phyloP scores from a whole-genome alignment of 805 yeast genomes.

The Yamadazyma akitaensis region DNA sequence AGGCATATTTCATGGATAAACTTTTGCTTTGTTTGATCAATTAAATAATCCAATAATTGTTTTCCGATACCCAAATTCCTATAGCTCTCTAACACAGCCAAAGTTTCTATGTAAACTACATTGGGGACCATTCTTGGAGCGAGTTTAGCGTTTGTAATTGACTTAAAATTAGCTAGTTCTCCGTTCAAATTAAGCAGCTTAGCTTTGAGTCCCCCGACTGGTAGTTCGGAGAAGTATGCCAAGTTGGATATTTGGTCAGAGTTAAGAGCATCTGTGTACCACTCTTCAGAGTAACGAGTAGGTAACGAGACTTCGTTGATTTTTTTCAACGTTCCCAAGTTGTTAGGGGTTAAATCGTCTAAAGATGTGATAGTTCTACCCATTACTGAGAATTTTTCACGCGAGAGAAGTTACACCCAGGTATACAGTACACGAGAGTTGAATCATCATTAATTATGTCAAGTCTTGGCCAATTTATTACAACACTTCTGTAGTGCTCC shows the following conservation, averaged over 20 bases:
- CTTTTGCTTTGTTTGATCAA: conserved; percentile 51
- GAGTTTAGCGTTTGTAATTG: conserved; percentile 25
- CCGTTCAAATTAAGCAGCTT: conserved; percentile 43
- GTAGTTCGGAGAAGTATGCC: conserved; percentile 69
- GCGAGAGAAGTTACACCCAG: neutral
- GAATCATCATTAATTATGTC: no score
- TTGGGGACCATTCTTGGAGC: conserved; percentile 38
- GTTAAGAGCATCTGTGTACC: conserved; percentile 48
- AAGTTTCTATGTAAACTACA: conserved; percentile 59
- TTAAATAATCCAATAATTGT: conserved; percentile 53
- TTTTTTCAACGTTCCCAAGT: conserved; percentile 54
- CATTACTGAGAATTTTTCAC: conserved; percentile 8
- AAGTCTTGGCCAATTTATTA: neutral
- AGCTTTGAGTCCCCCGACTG: conserved; percentile 76
- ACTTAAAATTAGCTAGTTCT: conserved; percentile 18
- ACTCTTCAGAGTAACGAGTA: conserved; percentile 45
- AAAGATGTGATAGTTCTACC: conserved; percentile 45
- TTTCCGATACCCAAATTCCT: conserved; percentile 60
- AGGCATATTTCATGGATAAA: conserved; percentile 51
- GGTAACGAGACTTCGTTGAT: conserved; percentile 56
- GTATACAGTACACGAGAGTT: neutral
- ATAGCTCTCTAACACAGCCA: conserved; percentile 68
- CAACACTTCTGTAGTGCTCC: neutral
- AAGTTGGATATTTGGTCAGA: conserved; percentile 52
- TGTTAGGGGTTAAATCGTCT: conserved; percentile 59